Conservation (phyloP, 495 filamentous ascomycete species). For the Apodospora peruviana region DNA sequence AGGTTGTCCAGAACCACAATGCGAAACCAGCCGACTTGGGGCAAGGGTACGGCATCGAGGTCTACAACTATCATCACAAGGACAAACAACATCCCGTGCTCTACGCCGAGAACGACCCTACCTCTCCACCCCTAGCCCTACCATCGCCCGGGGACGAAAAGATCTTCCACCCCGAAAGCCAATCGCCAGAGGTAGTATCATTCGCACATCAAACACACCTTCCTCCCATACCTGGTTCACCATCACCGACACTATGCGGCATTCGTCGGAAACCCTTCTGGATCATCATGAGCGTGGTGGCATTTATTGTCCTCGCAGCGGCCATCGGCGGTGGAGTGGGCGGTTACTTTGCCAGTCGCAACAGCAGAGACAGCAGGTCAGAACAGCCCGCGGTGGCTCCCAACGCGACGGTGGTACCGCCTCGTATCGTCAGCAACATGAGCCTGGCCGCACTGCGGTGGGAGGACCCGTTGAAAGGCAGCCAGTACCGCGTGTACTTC, state of each 20-base stretch:
- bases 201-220: background rate
- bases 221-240: background rate
- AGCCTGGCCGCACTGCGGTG: conserved; percentile 5
- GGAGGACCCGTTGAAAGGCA: background rate
- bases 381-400: background rate
- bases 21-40: background rate
- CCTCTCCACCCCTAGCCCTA: background rate
- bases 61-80: background rate
- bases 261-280: conserved; percentile 7
- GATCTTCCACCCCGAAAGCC: background rate
- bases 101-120: background rate
- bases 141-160: background rate
- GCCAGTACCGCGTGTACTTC: conserved; percentile 5
- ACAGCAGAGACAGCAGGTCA: no score
- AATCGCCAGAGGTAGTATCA: background rate
- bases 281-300: conserved; percentile 1
- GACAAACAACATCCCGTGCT: background rate
- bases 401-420: background rate
- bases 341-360: background rate
- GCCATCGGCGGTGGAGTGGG: conserved; percentile 8
- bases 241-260: conserved; percentile 5
- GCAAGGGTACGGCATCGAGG: background rate
- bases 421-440: background rate
- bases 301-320: conserved; percentile 2
- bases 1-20: background rate